A percentile compares a stretch with the other conserved stretches of the same genome.
These are phyloP conservation scores for Phlegmacium glaucopus DNA, from an alignment of 768 basidiomycete species.

Conservation along the genomic window DNA sequence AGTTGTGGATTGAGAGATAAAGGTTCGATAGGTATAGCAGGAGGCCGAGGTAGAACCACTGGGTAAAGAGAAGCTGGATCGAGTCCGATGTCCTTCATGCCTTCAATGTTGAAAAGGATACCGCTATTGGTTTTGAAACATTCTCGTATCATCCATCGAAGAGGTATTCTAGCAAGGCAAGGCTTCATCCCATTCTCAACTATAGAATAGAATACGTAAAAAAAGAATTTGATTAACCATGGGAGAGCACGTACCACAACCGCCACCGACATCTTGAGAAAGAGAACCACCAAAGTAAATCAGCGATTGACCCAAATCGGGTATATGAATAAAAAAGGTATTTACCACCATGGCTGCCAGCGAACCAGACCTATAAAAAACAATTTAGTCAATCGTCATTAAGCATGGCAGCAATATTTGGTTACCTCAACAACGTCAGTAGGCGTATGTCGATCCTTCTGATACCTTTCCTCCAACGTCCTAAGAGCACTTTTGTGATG, in stretches of 20 bases:
- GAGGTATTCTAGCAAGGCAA: constrained; percentile 46
- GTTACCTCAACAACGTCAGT: constrained; percentile 44
- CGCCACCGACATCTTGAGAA: constrained; percentile 51
- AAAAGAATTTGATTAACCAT: not conserved
- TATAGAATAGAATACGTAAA: too few species aligned
- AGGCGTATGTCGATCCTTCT: constrained; percentile 13
- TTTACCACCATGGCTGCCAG: constrained; percentile 44
- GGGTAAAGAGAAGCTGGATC: constrained; percentile 34
- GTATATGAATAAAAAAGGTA: not conserved
- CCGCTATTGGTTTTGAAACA: constrained; percentile 55
- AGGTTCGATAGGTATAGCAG: constrained; percentile 31
- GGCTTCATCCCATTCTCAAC: constrained; percentile 37
- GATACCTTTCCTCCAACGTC: constrained; percentile 24
- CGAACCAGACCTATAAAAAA: constrained; percentile 27
- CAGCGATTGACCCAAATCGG: not conserved
- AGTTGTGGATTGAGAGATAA: constrained; percentile 16
- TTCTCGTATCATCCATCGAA: constrained; percentile 72
- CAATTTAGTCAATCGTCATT: too few species aligned
- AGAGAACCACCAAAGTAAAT: not conserved
- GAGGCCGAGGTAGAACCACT: constrained; percentile 35
- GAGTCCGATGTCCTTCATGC: constrained; percentile 38
- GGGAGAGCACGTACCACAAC: constrained; percentile 27
- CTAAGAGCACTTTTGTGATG: constrained; percentile 10
- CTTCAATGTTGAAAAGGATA: constrained; percentile 51
- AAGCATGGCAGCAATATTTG: too few species aligned